Conservation (phyloP, 371 early-diverging fungal genomes). For the Cokeromyces recurvatus region DNA sequence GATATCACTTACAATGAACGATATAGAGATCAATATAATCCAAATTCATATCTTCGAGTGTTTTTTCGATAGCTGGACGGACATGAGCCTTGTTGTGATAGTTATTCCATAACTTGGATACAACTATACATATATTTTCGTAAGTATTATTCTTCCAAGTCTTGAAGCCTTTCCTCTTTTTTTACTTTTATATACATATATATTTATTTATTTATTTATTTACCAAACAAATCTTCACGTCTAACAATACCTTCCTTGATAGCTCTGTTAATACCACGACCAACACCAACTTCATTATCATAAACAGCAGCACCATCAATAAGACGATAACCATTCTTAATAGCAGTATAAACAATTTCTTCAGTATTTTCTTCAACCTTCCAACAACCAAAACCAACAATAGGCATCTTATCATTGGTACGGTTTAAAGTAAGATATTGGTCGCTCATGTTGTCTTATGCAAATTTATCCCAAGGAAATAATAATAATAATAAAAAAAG, state of each 20-base stretch:
- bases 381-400: conserved; percentile 32
- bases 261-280: conserved; percentile 47
- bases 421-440: conserved; percentile 21
- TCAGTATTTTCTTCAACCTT: conserved; percentile 28
- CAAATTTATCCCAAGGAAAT: too few species aligned
- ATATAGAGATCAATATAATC: conserved; percentile 68
- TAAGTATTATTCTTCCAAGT: too few species aligned
- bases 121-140: conserved; percentile 39
- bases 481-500: too few species aligned
- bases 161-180: too few species aligned
- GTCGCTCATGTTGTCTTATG: conserved; percentile 6
- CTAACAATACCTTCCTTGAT: conserved; percentile 50
- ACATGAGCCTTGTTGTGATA: conserved; percentile 46
- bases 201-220: too few species aligned
- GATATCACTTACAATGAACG: conserved; percentile 30
- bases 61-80: conserved; percentile 38
- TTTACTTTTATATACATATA: too few species aligned
- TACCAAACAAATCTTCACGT: conserved; percentile 51
- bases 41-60: conserved; percentile 47
- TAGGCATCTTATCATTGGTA: conserved; percentile 38
- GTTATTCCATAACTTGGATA: conserved; percentile 70
- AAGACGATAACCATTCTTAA: conserved; percentile 39
- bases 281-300: conserved; percentile 67
- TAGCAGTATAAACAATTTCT: conserved; percentile 41
- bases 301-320: conserved; percentile 44